Percentiles rank a stretch among this genome's conserved stretches.
Conservation (phyloP, 371 early-diverging fungal genomes). For the Actinomortierella wolfii region DNA sequence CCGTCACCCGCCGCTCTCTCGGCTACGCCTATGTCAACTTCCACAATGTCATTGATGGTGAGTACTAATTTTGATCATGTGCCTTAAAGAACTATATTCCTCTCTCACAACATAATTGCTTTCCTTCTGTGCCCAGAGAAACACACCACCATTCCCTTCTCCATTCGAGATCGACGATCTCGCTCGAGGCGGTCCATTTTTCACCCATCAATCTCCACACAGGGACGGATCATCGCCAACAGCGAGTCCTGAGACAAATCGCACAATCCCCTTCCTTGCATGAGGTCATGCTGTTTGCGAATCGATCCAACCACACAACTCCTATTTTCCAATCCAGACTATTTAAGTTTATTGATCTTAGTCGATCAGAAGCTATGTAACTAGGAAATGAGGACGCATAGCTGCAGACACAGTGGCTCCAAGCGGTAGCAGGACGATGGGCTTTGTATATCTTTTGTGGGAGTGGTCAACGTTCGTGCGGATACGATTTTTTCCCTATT, state of each 20-base stretch:
- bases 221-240: conserved; percentile 36
- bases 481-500: no score
- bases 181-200: background rate
- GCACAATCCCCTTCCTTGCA: background rate
- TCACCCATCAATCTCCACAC: conserved; percentile 18
- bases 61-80: conserved; percentile 31
- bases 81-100: background rate
- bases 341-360: no score
- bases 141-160: background rate
- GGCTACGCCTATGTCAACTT: conserved; percentile 99
- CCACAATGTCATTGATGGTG: conserved; percentile 77
- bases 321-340: background rate
- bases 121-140: conserved; percentile 11
- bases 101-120: conserved; percentile 4
- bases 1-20: conserved; percentile 94
- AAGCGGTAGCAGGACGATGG: no score
- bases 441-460: no score
- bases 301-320: background rate
- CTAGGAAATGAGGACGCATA: no score
- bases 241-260: no score
- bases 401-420: no score
- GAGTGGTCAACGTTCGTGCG: no score
- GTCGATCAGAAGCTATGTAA: no score
- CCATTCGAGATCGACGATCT: background rate
- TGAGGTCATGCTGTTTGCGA: background rate